Evolutionary conservation across 1,284 basidiomycete genomes (phyloP).

Genomic region (Cryptococcus floricola): DNA sequence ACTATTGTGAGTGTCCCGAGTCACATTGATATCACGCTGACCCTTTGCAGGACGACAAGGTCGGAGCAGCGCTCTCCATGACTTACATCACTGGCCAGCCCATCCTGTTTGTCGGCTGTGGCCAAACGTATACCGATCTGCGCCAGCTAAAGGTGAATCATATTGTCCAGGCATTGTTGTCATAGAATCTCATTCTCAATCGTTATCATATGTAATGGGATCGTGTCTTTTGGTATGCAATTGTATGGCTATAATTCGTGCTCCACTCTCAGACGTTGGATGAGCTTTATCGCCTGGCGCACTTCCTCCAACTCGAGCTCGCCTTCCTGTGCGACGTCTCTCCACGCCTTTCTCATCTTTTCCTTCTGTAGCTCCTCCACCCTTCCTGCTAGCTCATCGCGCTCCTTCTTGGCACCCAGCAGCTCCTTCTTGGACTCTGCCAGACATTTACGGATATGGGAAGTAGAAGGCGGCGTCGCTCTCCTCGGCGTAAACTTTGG

Average conservation of each 20-base stretch:
- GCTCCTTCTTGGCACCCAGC: not conserved
- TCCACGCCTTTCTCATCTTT: not conserved
- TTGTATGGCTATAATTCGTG: not conserved
- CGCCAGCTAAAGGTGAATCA: constrained; percentile 83
- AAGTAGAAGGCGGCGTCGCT: not conserved
- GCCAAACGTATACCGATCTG: constrained; percentile 93
- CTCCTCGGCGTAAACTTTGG: not conserved
- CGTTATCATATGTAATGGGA: not conserved
- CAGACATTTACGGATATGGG: not conserved
- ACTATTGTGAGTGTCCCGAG: constrained; percentile 59
- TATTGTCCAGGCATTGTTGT: constrained; percentile 77
- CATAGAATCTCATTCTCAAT: constrained; percentile 3
- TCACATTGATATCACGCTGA: not conserved
- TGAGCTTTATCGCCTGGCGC: not conserved
- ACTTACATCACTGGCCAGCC: constrained; percentile 96
- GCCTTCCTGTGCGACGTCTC: not conserved
- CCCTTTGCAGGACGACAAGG: constrained; percentile 56
- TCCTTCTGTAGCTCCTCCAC: not conserved
- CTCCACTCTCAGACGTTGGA: not conserved
- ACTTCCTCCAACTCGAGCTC: not conserved
- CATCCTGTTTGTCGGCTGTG: constrained; percentile 92
- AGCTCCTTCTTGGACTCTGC: not conserved
- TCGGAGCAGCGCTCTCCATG: constrained; percentile 93
- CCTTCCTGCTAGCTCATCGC: not conserved
- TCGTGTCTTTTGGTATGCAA: not conserved